Percentiles rank a stretch among this genome's conserved stretches.
These are phyloP conservation scores for Begonia peltatifolia DNA, from an alignment of 306 rosid species.

Conservation along the genomic window DNA sequence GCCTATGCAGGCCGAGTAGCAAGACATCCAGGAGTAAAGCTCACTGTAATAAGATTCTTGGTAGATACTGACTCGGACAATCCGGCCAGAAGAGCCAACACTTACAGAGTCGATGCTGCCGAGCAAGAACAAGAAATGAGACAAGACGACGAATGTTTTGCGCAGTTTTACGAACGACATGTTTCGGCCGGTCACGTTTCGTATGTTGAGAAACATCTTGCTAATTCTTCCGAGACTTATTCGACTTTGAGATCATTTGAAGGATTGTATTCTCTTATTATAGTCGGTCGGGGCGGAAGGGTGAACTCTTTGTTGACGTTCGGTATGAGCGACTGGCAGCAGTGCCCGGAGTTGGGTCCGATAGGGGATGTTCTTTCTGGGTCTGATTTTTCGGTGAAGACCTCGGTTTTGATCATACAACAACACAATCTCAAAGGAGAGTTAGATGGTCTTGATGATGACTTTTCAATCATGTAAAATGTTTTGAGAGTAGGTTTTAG, in stretches of 20 bases:
- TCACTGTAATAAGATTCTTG: constrained; percentile 62
- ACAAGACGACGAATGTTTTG: constrained; percentile 70
- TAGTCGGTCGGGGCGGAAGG: constrained; percentile 74
- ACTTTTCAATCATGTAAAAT: constrained; percentile 56
- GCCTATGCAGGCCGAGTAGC: constrained; percentile 60
- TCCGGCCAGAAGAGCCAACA: constrained; percentile 31
- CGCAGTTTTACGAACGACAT: constrained; percentile 54
- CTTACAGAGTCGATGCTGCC: constrained; percentile 23
- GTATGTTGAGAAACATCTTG: constrained; percentile 62
- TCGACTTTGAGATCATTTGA: constrained; percentile 54
- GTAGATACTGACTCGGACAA: constrained; percentile 38
- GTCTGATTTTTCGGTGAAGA: constrained; percentile 43
- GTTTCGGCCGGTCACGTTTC: constrained; percentile 42
- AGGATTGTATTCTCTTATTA: constrained; percentile 60
- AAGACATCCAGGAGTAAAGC: constrained; percentile 55
- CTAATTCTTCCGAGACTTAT: constrained; percentile 63
- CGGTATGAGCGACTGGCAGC: constrained; percentile 95
- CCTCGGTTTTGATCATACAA: constrained; percentile 73
- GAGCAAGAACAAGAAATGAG: constrained; percentile 56
- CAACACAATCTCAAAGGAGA: constrained; percentile 60
- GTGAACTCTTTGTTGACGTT: constrained; percentile 54
- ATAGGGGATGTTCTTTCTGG: constrained; percentile 95
- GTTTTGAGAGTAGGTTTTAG: constrained; percentile 25
- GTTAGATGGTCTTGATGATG: constrained; percentile 86
- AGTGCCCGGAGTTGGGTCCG: constrained; percentile 84